Base-by-base conservation (phyloP, 805 yeast genomes). In the Pichia scutulata region DNA sequence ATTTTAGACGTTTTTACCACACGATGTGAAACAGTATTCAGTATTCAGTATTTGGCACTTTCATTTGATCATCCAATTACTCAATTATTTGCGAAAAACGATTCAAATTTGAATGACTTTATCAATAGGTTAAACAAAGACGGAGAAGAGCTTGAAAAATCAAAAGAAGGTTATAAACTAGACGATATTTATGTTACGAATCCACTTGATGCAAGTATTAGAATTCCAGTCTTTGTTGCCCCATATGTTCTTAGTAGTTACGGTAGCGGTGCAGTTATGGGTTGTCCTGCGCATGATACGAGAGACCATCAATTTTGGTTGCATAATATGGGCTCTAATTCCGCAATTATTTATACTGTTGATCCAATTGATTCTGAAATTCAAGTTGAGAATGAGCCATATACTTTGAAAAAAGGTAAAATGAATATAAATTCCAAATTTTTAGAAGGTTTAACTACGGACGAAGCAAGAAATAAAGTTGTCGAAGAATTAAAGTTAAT, bases 191-290 rank as follows among this genome's bases (percentile, higher is more conserved):
- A 61, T 26, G 82, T 77, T 0, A 57, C 70, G 0, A 74, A 86
- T 52, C 99, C 99, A 1, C 66, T 90, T 1, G 67, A 68, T 33
- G 63, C 70, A 1, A 61, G 65, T 3, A 49, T 63, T 0, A 57
- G 67, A 28, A 52, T 92, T 6, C 97, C 97, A 0, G 80, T 92
- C 0, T 93, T 78, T 69, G 90, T 77, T 2, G 97, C 98, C 0
- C 96, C 97, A 0, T 93, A 90, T 65, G 98, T 92, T 0, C 63
- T 92, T 36, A 81, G 86, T 4, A 70, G 77, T 4, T 92, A 92
- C 62, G 97, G 97, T 0, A 80, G 80, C 50, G 96, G 97, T 39
- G 96, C 96, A 0, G 98, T 92, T 0, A 92, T 93, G 98, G 99
- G 99, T 1, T 88, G 95, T 59, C 99, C 99, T 2, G 96, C 86